phyloP scores from a whole-genome alignment of 148 eudicot genomes.

The Silene latifolia region DNA sequence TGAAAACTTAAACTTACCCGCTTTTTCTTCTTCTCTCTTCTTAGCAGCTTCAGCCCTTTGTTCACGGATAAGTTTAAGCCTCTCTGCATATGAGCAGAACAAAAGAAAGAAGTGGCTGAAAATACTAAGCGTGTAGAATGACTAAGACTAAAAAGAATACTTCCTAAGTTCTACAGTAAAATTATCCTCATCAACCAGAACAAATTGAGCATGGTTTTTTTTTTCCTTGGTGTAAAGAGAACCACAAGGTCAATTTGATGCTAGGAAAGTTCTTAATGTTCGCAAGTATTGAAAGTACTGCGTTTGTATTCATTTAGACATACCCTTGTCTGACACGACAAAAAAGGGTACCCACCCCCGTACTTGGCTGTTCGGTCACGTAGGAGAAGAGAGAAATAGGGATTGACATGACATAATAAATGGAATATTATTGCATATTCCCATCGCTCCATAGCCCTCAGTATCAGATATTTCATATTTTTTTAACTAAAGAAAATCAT shows the following conservation, averaged over 20 bases:
- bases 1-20: conserved; percentile 43
- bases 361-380: neutral
- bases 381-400: neutral
- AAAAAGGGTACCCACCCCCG: neutral
- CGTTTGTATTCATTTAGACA: neutral
- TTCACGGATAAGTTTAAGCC: conserved; percentile 76
- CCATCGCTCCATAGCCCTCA: neutral
- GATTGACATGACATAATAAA: neutral
- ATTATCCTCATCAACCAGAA: too few species aligned
- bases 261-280: too few species aligned
- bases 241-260: too few species aligned
- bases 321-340: neutral
- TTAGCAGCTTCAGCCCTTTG: conserved; percentile 90
- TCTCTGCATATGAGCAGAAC: conserved; percentile 40
- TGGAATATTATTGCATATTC: neutral
- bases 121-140: neutral
- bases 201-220: too few species aligned
- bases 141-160: neutral
- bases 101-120: neutral
- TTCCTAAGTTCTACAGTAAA: too few species aligned
- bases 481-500: neutral
- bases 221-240: too few species aligned
- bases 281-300: too few species aligned
- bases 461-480: neutral
- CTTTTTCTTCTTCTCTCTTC: conserved; percentile 87